A percentile compares a stretch with the other conserved stretches of the same genome.
phyloP scores from a whole-genome alignment of 768 basidiomycete species.

The Lactarius quietus region DNA sequence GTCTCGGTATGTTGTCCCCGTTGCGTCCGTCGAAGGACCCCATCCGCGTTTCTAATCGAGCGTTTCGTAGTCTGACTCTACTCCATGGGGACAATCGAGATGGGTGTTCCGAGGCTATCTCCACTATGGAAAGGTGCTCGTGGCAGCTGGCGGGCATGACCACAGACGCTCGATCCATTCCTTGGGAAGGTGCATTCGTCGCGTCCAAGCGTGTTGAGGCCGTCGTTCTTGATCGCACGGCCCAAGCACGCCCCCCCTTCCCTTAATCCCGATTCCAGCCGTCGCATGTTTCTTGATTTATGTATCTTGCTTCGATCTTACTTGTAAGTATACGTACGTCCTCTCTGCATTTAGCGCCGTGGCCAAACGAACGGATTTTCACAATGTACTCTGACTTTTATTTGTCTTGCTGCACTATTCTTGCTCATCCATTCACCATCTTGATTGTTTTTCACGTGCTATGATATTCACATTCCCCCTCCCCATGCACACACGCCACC shows the following conservation, averaged over 20 bases:
- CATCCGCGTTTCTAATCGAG: background rate
- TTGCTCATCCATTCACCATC: constrained; percentile 7
- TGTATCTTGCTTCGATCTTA: constrained; percentile 6
- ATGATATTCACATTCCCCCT: constrained; percentile 10
- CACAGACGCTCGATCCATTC: constrained; percentile 41
- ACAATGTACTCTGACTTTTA: constrained; percentile 8
- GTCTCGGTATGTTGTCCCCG: constrained; percentile 26
- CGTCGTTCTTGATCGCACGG: constrained; percentile 7
- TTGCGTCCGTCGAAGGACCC: background rate
- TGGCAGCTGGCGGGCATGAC: constrained; percentile 65
- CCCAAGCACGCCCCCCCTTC: background rate
- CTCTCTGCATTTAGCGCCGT: constrained; percentile 4
- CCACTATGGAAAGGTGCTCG: constrained; percentile 58
- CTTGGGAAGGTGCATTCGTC: constrained; percentile 64
- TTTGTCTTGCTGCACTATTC: constrained; percentile 6
- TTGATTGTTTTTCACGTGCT: constrained; percentile 1
- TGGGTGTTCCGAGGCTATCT: constrained; percentile 70
- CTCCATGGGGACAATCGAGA: constrained; percentile 20
- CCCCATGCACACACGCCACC: constrained; percentile 1
- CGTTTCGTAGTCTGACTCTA: constrained; percentile 17
- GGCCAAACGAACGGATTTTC: constrained; percentile 14
- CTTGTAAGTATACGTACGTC: constrained; percentile 19
- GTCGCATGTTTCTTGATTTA: constrained; percentile 12
- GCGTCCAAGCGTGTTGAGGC: constrained; percentile 43
- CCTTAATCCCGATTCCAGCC: background rate